phyloP scores from a whole-genome alignment of 768 basidiomycete genomes.

The Pleurotus eryngii region DNA sequence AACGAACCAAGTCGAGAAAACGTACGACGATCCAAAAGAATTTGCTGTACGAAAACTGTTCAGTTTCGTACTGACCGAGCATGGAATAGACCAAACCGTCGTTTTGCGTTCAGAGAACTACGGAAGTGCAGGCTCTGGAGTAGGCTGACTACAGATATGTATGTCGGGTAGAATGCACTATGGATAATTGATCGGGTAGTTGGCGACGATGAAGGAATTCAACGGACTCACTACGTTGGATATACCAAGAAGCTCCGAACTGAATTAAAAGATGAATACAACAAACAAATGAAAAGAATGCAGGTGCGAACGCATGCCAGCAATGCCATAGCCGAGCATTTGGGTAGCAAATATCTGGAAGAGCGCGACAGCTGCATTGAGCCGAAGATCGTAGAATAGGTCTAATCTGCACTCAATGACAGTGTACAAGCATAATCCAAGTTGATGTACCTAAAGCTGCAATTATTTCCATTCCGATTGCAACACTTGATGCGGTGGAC shows the following conservation, averaged over 20 bases:
- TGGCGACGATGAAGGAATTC: background rate
- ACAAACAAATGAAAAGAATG: background rate
- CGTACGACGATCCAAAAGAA: constrained; percentile 56
- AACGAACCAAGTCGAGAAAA: background rate
- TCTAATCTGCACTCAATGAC: constrained; percentile 26
- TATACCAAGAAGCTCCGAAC: constrained; percentile 49
- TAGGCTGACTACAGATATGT: constrained; percentile 49
- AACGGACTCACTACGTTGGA: constrained; percentile 40
- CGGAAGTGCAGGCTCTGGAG: constrained; percentile 52
- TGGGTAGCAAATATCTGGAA: constrained; percentile 54
- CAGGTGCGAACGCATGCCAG: constrained; percentile 25
- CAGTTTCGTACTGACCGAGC: too few species aligned
- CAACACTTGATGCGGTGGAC: constrained; percentile 49
- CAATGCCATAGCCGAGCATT: constrained; percentile 37
- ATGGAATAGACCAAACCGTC: constrained; percentile 10
- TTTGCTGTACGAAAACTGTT: constrained; percentile 17
- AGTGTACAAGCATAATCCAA: background rate
- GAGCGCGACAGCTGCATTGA: constrained; percentile 48
- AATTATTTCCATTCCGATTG: constrained; percentile 50
- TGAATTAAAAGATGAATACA: constrained; percentile 10
- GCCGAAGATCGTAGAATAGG: constrained; percentile 46
- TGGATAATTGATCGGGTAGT: constrained; percentile 3
- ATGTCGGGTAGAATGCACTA: constrained; percentile 48
- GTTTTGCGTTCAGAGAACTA: constrained; percentile 46
- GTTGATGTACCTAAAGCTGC: constrained; percentile 39